phyloP scores from a whole-genome alignment of 257 asterid genomes.

The Ajuga chamaepitys region DNA sequence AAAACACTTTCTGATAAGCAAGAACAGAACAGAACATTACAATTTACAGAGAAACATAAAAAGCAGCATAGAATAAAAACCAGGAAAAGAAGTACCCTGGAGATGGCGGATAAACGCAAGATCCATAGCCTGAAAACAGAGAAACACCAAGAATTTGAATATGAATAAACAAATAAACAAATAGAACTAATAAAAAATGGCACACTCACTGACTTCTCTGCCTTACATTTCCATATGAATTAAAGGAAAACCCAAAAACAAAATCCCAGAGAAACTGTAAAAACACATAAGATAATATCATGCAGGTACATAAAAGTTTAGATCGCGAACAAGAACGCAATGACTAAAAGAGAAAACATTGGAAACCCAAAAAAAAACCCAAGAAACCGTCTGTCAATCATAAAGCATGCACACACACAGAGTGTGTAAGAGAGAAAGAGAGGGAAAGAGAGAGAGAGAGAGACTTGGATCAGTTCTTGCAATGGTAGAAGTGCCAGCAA shows the following conservation, averaged over 20 bases:
- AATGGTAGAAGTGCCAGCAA: slow-evolving; percentile 61
- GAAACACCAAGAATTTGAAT: neutral
- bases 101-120: slow-evolving; percentile 78
- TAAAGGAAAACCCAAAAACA: neutral
- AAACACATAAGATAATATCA: neutral
- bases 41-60: neutral
- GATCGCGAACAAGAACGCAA: no score
- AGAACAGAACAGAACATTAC: neutral
- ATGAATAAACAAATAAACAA: neutral
- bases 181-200: neutral
- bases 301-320: neutral
- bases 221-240: neutral
- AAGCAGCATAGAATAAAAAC: neutral
- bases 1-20: slow-evolving; percentile 18
- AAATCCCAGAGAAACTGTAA: neutral
- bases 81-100: slow-evolving; percentile 31
- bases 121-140: slow-evolving; percentile 69
- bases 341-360: no score
- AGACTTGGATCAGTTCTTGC: slow-evolving; percentile 92
- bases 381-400: no score
- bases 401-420: neutral
- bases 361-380: no score
- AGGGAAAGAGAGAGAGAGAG: neutral
- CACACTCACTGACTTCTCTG: neutral
- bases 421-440: neutral